phyloP scores from a whole-genome alignment of 2,329 filamentous ascomycete species.

The Coniochaeta ligniaria region DNA sequence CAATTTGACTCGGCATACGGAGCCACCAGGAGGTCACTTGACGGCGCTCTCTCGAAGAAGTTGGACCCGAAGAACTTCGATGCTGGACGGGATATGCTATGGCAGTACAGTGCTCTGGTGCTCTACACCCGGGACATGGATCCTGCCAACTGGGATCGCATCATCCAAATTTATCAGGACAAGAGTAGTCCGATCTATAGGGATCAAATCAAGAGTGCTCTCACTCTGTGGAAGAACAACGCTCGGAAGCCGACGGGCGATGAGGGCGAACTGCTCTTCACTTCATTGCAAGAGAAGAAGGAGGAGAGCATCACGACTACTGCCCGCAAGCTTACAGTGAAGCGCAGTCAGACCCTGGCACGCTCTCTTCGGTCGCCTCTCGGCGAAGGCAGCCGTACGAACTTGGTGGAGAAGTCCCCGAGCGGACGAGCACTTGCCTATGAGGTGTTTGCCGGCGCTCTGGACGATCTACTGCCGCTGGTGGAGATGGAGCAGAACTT shows the following conservation, averaged over 20 bases:
- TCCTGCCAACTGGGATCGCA: slow-evolving; percentile 68
- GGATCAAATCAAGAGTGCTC: slow-evolving; percentile 71
- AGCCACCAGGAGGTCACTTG: slow-evolving; percentile 59
- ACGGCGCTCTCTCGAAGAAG: slow-evolving; percentile 55
- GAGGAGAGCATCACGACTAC: slow-evolving; percentile 65
- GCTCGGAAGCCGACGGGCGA: slow-evolving; percentile 69
- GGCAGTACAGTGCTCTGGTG: slow-evolving; percentile 82
- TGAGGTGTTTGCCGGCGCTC: slow-evolving; percentile 71
- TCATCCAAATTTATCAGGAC: slow-evolving; percentile 75
- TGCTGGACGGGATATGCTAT: slow-evolving; percentile 64
- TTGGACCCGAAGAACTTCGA: slow-evolving; percentile 67
- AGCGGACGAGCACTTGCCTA: slow-evolving; percentile 66
- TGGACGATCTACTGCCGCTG: slow-evolving; percentile 76
- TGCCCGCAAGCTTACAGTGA: slow-evolving; percentile 86
- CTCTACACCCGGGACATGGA: slow-evolving; percentile 86
- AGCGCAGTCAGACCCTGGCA: slow-evolving; percentile 82
- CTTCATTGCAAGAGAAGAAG: slow-evolving; percentile 75
- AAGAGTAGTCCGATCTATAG: slow-evolving; percentile 72
- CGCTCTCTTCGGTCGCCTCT: slow-evolving; percentile 63
- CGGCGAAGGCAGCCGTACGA: slow-evolving; percentile 49
- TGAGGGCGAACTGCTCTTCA: slow-evolving; percentile 82
- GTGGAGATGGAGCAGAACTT: slow-evolving; percentile 96
- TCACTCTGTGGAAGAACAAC: slow-evolving; percentile 72
- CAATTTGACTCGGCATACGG: slow-evolving; percentile 72
- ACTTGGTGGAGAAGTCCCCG: slow-evolving; percentile 45